Evolutionary conservation across 345 rosid species (phyloP).

Genomic region (Sapria himalayana): DNA sequence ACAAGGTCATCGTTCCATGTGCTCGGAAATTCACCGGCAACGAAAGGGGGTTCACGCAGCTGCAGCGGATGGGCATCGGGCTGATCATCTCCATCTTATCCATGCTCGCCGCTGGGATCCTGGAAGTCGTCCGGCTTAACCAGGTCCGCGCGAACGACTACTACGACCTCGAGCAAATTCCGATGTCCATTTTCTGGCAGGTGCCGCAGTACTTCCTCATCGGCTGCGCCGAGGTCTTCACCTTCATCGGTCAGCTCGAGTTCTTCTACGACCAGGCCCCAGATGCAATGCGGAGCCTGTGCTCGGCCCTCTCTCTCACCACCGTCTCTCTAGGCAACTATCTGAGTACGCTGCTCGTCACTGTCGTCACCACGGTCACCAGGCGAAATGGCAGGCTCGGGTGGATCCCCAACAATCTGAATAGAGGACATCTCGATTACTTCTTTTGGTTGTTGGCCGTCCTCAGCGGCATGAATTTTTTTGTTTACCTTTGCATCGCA

Average conservation of each 20-base stretch:
- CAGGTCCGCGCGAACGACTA: conserved; percentile 8
- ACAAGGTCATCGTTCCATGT: conserved; percentile 23
- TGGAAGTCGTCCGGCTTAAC: conserved; percentile 27
- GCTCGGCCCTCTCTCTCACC: conserved; percentile 25
- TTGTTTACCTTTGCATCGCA: conserved; percentile 27
- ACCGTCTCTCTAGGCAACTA: conserved; percentile 21
- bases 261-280: conserved; percentile 46
- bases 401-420: conserved; percentile 32
- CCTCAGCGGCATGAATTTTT: conserved; percentile 21
- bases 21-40: conserved; percentile 18
- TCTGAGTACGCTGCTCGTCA: conserved; percentile 16
- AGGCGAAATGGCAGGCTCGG: conserved; percentile 19
- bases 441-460: conserved; percentile 33
- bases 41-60: conserved; percentile 33
- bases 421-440: conserved; percentile 35
- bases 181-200: conserved; percentile 29
- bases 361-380: conserved; percentile 17
- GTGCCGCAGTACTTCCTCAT: conserved; percentile 36
- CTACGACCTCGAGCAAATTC: conserved; percentile 7
- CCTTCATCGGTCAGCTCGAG: conserved; percentile 35
- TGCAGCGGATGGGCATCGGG: conserved; percentile 42
- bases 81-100: conserved; percentile 21
- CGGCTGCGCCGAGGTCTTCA: conserved; percentile 45
- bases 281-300: conserved; percentile 39
- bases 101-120: conserved; percentile 25